Base-by-base conservation (phyloP, 352 stramenopile genomes). In the Phytophthora fragariaefolia region DNA sequence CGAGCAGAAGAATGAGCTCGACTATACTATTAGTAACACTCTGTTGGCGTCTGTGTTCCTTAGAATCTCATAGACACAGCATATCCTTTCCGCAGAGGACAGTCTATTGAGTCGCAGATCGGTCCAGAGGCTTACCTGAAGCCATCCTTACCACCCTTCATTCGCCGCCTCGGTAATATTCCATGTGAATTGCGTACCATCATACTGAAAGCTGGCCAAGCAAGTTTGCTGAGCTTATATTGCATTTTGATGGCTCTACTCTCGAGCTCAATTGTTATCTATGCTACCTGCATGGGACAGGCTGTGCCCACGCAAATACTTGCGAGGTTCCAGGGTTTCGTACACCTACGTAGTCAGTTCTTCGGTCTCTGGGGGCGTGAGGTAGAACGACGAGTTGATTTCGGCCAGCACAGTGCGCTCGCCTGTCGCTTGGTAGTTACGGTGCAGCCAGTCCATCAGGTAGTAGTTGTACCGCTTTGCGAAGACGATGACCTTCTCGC, bases 391-490 rank as follows among this genome's bases (percentile, higher is more conserved):
- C 9, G 70, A 77, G 32, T 74, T 73, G 23, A 77, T 77, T 34
- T 77, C 66, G n/a, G 70, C 65, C 28, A 77, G 64, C 17, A 72
- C 63, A 0, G 70, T 77, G 46, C 70, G 70, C 24, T 77, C 65
- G 28, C 70, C 70, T 17, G 70, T 67, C 1, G 70, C 60, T 28
- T 77, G 70, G 60, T 77, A 77, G 28, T 73, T 77, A n/a, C 70
- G 66, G 26, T 77, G 66, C 57, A 77, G 51, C 70, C 70, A 77
- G 34, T 77, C 70, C 70, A 77, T 77, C 38, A 77, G 70, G 48
- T 77, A 77, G 56, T 77, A 77, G 46, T 77, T 77, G 42, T 77
- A 77, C 40, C 70, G 59, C 70, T 77, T 77, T 15, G 70, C 70
- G 34, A 74, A 77, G 22, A 77, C 70, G 18, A 77, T 77, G 38